These are phyloP conservation scores for Dictyostelium firmibasis DNA, from an alignment of 78 protist species.

Conservation along the genomic window DNA sequence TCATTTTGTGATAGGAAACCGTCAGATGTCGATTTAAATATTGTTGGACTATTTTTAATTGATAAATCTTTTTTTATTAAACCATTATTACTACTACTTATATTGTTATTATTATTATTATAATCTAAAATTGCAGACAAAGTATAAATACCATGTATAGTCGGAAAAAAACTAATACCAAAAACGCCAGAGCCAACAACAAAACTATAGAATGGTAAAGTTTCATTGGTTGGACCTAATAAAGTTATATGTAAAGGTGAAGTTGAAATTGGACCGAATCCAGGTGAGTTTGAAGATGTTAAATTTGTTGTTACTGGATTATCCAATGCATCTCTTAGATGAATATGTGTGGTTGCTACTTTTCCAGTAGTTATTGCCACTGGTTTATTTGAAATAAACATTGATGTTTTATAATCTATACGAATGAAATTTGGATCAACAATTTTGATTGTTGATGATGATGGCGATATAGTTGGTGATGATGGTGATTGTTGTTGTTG, in stretches of 20 bases:
- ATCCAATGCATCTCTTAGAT: constrained; percentile 55
- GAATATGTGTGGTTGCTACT: constrained; percentile 3
- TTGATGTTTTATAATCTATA: constrained; percentile 1
- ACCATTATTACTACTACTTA: not conserved
- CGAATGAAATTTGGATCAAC: constrained; percentile 28
- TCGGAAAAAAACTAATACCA: constrained; percentile 35
- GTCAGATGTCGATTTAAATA: not conserved
- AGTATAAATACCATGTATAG: constrained; percentile 2
- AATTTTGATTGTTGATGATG: not conserved
- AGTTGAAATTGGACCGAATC: constrained; percentile 35
- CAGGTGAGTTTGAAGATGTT: not conserved
- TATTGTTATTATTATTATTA: constrained; percentile 1
- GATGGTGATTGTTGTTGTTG: not conserved
- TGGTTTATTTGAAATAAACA: not conserved
- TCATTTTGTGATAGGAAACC: not conserved
- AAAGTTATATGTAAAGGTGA: not conserved
- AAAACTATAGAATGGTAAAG: constrained; percentile 2
- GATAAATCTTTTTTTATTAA: not conserved
- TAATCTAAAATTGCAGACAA: constrained; percentile 11
- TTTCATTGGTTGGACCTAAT: not conserved
- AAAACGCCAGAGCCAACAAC: constrained; percentile 45
- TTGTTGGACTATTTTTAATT: not conserved
- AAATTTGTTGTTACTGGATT: constrained; percentile 30
- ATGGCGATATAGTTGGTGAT: not conserved
- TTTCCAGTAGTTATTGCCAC: constrained; percentile 15